Percentiles rank a stretch among this genome's conserved stretches.
phyloP scores from a whole-genome alignment of 129 eudicot species.

The Rutidosis leptorrhynchoides region DNA sequence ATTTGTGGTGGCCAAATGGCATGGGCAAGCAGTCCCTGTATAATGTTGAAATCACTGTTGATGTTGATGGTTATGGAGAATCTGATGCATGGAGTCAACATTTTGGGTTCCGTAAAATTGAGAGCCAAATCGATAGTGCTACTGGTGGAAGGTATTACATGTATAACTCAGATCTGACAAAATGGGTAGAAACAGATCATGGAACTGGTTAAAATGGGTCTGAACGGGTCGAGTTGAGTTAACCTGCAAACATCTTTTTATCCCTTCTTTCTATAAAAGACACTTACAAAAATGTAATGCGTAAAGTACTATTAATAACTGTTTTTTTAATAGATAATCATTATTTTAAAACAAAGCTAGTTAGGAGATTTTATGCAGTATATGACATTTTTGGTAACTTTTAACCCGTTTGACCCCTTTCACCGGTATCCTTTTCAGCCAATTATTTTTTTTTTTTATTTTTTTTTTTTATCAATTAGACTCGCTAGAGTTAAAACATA shows the following conservation, averaged over 20 bases:
- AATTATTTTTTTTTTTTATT: too few species aligned
- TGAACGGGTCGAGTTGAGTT: neutral
- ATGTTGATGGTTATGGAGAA: constrained; percentile 72
- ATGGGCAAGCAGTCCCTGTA: constrained; percentile 95
- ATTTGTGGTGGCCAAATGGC: constrained; percentile 99
- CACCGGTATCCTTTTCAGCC: neutral
- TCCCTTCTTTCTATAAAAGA: neutral
- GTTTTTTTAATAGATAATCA: neutral
- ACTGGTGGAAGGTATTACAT: constrained; percentile 89
- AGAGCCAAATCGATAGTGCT: constrained; percentile 60
- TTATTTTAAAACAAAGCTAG: neutral
- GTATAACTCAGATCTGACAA: neutral
- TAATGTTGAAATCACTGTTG: constrained; percentile 67
- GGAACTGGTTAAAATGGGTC: neutral
- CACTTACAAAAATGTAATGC: neutral
- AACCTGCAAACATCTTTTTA: neutral
- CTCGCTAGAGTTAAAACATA: neutral
- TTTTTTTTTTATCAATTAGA: neutral
- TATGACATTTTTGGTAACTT: neutral
- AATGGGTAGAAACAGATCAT: neutral
- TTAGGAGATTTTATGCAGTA: neutral
- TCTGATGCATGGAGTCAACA: constrained; percentile 79
- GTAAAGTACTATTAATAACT: neutral
- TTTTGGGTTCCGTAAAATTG: constrained; percentile 92
- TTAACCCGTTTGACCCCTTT: neutral